Evolutionary conservation across 2,329 filamentous ascomycete species (phyloP), one percentile per base, ranked within the genome.

Genomic region (Periconia sp.): DNA sequence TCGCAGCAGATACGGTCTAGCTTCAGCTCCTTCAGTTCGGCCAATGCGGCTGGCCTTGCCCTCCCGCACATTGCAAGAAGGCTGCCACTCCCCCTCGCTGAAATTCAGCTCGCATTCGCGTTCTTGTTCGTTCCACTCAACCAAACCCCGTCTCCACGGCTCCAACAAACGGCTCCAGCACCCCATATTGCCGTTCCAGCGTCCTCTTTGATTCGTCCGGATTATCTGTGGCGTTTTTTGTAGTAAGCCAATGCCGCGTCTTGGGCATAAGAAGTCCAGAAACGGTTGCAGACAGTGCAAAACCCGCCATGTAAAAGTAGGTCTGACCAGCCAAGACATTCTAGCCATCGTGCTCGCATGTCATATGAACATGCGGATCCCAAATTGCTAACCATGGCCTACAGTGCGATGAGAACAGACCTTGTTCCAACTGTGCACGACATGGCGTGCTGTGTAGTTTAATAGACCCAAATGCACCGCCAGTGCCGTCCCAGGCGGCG

Each of bases 391-490:
- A 37, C 33, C 33, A 37, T 37, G 33, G 10, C 30, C 13, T 7
- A 43, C 53, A 74, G 72, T 74, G 72, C 57, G 71, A 74, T 52
- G 72, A 74, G 58, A 63, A 64, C 31, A 72, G 68, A 51, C 72
- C 72, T 11, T 74, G 72, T 51, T 70, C 68, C 18, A 72, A 68
- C 54, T 74, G 72, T 58, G 61, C 68, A 42, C 64, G 71, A 49
- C 72, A 74, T 59, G 64, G 68, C 35, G 71, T 74, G 14, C 58
- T 62, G 47, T 74, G 72, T 56, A 73, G 69, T 54, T 63, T 74
- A 6, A 50, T 70, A 47, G 65, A 69, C 47, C 57, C 57, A 14
- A 59, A 61, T 55, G 55, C 57, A 31, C 18, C 47, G 17, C 40
- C 59, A 8, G 42, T 58, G 20, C 53, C 59, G 30, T 53, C 60